Percentiles rank a stretch among this genome's conserved stretches.
phyloP scores from a whole-genome alignment of 441 rosid species.

The Corymbia calophylla region DNA sequence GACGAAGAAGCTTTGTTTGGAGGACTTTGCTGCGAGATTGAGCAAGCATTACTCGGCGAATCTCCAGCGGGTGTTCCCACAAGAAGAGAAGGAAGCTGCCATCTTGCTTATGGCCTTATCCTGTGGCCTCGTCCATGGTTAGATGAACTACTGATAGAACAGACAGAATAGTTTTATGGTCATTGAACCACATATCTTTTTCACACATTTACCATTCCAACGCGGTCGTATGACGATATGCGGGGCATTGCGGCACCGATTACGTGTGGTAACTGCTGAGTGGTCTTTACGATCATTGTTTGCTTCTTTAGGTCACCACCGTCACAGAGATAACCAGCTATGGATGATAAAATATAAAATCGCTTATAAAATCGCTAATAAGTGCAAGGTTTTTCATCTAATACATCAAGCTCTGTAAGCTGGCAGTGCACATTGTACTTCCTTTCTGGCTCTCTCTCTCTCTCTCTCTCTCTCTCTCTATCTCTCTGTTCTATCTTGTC shows the following conservation, averaged over 20 bases:
- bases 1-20: constrained; percentile 39
- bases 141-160: background rate
- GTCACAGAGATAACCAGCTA: background rate
- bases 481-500: background rate
- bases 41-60: constrained; percentile 44
- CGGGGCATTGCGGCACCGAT: background rate
- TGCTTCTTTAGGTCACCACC: background rate
- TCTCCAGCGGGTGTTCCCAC: constrained; percentile 71
- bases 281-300: background rate
- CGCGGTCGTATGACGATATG: background rate
- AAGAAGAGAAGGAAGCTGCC: constrained; percentile 93
- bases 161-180: background rate
- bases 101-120: constrained; percentile 88
- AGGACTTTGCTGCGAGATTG: constrained; percentile 49
- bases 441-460: background rate
- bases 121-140: constrained; percentile 68
- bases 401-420: background rate
- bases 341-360: background rate
- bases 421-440: background rate
- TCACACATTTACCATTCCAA: background rate
- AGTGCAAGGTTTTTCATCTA: background rate
- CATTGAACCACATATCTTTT: background rate
- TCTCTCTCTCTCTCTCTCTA: background rate
- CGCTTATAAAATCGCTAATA: background rate
- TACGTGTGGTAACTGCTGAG: background rate